Percentiles rank a stretch among this genome's conserved stretches.
Evolutionary conservation across 306 rosid species (phyloP).

Genomic region (Rubus parviflorus): DNA sequence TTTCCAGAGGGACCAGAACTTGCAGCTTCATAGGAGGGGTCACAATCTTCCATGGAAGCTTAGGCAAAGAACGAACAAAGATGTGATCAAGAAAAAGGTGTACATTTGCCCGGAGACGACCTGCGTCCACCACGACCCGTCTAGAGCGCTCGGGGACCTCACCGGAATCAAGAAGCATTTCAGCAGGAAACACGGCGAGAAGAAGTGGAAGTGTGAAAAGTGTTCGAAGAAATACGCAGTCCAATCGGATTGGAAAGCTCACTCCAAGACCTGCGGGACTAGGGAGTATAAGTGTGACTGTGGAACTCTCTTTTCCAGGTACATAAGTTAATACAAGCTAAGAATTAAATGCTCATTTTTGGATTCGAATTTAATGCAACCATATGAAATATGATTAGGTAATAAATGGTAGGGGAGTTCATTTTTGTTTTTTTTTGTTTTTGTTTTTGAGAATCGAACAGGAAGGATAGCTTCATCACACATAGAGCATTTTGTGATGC

Average conservation of each 20-base stretch:
- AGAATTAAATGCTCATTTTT: not conserved
- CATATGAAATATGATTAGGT: constrained; percentile 19
- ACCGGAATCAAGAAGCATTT: constrained; percentile 95
- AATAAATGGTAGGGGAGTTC: constrained; percentile 25
- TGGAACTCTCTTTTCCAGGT: constrained; percentile 97
- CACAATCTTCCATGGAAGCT: constrained; percentile 97
- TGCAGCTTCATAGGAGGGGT: constrained; percentile 88
- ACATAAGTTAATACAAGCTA: not conserved
- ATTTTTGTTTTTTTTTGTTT: not conserved
- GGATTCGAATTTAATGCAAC: not conserved
- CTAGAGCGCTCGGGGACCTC: constrained; percentile 90
- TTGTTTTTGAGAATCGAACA: constrained; percentile 24
- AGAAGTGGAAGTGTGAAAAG: constrained; percentile 97
- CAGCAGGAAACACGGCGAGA: constrained; percentile 92
- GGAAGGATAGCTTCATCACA: constrained; percentile 97
- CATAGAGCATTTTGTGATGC: constrained; percentile 99
- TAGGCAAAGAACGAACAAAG: constrained; percentile 66
- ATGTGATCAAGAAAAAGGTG: constrained; percentile 67
- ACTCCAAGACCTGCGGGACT: constrained; percentile 91
- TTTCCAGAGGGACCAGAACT: constrained; percentile 94
- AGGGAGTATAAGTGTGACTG: constrained; percentile 94
- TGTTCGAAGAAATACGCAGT: constrained; percentile 96
- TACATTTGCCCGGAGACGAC: constrained; percentile 87
- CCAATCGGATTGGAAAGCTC: constrained; percentile 98
- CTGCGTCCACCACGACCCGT: constrained; percentile 84